Base-by-base conservation (phyloP, 441 rosid genomes). In the Aleurites moluccanus region DNA sequence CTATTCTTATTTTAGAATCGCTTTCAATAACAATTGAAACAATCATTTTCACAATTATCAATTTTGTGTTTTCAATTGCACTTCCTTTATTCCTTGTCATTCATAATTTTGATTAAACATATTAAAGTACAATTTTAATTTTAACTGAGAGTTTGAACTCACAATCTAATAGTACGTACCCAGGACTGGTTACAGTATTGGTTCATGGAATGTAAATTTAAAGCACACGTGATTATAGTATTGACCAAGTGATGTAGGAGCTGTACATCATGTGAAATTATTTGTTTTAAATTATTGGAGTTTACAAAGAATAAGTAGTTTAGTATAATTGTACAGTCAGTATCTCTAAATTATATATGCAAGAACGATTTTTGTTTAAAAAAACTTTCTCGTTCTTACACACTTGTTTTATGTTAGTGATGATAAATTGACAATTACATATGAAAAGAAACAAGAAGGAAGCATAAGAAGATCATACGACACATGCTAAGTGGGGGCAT, bases 401-500 rank as follows among this genome's bases (percentile, higher is more conserved):
- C 9, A 5, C 40, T 38, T 6, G 40, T 38, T 38, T 38, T 38
- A 38, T 38, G 8, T 38, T 38, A 38, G 40, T 38, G 7, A 38
- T 38, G 7, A 35, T 5, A 5, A 6, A 38, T 38, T 35, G 33
- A 35, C 7, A 47, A 68, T 20, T 68, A 38, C 10, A 69, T 0
- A 21, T 20, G 56, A 45, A 68, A 57, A 65, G 74, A 50, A 61
- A 56, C 30, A 52, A 66, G 66, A 23, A 75, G 53, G 76, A 55
- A 74, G 52, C 53, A 42, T 66, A 62, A 66, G 67, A 70, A 66
- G 70, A 70, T n/a, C 57, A 3, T 53, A 45, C 33, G 78, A 49
- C 70, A 65, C 66, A 11, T 62, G 75, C 69, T 67, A 63, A 59
- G 70, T 64, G 64, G 67, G 76, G 73, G 81, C 73, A 70, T 69